These are phyloP conservation scores for Talaromyces nanjingensis DNA, from an alignment of 495 filamentous ascomycete genomes.

Conservation along the genomic window DNA sequence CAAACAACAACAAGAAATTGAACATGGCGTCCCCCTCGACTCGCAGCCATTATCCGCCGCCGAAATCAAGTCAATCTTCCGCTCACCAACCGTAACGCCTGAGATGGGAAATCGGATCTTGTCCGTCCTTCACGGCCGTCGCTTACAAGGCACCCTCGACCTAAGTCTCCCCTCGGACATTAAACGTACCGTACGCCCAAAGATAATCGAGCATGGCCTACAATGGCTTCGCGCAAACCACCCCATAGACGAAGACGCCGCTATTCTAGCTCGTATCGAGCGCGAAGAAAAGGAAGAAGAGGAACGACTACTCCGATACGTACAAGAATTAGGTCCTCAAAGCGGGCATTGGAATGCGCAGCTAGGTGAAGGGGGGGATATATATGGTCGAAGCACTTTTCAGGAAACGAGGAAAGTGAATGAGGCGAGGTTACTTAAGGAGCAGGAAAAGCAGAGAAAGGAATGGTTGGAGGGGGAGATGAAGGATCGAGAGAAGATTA, in stretches of 20 bases:
- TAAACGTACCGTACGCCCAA: constrained; percentile 30
- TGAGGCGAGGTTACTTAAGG: constrained; percentile 31
- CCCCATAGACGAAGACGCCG: constrained; percentile 69
- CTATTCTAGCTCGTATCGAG: constrained; percentile 55
- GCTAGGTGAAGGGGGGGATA: constrained; percentile 30
- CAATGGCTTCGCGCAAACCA: constrained; percentile 60
- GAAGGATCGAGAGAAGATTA: constrained; percentile 32
- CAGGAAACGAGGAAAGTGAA: constrained; percentile 45
- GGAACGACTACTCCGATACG: constrained; percentile 35
- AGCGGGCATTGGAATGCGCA: constrained; percentile 37
- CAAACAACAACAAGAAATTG: not conserved
- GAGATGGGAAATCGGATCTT: constrained; percentile 58
- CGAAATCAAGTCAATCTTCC: constrained; percentile 61
- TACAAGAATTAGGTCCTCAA: constrained; percentile 37
- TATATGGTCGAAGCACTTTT: constrained; percentile 38
- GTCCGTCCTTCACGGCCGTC: constrained; percentile 62
- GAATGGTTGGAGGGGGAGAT: constrained; percentile 36
- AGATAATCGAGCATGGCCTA: constrained; percentile 44
- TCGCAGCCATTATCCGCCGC: constrained; percentile 34
- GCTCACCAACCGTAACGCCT: constrained; percentile 35
- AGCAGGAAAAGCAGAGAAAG: constrained; percentile 42
- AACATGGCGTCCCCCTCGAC: constrained; percentile 11
- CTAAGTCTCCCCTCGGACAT: constrained; percentile 35
- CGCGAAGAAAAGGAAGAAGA: constrained; percentile 41
- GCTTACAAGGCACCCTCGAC: constrained; percentile 69